Evolutionary conservation across 192 early-diverging fungal genomes (phyloP).

Genomic region (Haplosporangium gracile): DNA sequence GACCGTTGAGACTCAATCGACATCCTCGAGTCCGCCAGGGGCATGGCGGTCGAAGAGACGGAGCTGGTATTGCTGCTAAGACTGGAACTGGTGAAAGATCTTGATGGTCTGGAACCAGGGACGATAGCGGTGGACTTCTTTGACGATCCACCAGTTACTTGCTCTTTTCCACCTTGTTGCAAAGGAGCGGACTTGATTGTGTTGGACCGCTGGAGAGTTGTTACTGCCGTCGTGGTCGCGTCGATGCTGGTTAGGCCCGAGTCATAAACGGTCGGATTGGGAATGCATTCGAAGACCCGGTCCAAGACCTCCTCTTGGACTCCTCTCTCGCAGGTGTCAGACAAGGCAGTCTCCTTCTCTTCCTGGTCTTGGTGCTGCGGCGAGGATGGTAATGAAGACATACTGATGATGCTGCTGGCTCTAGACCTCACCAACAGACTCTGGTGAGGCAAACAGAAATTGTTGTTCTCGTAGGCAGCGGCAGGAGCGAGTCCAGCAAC

Average conservation of each 20-base stretch:
- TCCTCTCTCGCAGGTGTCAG: slow-evolving; percentile 11
- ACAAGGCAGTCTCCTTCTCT: not conserved
- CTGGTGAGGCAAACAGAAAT: not conserved
- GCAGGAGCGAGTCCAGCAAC: not conserved
- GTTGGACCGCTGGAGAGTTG: not conserved
- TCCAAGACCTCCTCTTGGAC: slow-evolving; percentile 13
- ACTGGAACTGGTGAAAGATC: slow-evolving; percentile 29
- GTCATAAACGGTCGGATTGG: slow-evolving; percentile 4
- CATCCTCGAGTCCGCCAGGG: slow-evolving; percentile 34
- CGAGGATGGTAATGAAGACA: not conserved
- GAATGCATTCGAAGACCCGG: not conserved
- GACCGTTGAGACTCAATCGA: slow-evolving; percentile 43
- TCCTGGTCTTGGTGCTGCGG: not conserved
- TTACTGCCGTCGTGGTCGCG: not conserved
- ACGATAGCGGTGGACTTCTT: not conserved
- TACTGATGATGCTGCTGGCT: not conserved
- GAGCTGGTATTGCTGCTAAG: slow-evolving; percentile 21
- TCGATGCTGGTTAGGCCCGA: slow-evolving; percentile 2
- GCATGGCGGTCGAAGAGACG: slow-evolving; percentile 21
- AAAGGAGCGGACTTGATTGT: not conserved
- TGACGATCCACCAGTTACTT: not conserved
- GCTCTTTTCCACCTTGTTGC: not conserved
- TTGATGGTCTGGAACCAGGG: slow-evolving; percentile 13
- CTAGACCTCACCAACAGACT: not conserved
- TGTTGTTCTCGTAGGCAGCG: not conserved